A percentile compares a stretch with the other conserved stretches of the same genome.
These are phyloP conservation scores for Agrocybe chaxingu DNA, from an alignment of 768 basidiomycete species.

Conservation along the genomic window DNA sequence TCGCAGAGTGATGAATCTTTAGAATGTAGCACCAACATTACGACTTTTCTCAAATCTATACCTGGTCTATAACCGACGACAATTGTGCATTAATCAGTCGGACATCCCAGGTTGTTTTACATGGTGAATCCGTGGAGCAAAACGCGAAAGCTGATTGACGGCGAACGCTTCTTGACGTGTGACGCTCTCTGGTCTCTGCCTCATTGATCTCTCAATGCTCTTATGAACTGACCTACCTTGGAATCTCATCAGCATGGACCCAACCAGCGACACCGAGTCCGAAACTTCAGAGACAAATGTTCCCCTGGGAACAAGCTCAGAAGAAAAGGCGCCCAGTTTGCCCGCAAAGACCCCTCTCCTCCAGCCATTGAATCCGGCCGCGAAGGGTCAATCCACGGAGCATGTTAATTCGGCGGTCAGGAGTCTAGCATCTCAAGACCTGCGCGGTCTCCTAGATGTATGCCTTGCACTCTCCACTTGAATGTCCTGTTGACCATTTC, in stretches of 20 bases:
- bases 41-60: constrained; percentile 56
- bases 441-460: constrained; percentile 1
- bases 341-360: too few relatives aligned
- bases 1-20: constrained; percentile 51
- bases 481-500: background rate
- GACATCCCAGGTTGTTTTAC: too few relatives aligned
- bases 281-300: constrained; percentile 17
- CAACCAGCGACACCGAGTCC: constrained; percentile 52
- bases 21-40: constrained; percentile 53
- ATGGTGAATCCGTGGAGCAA: too few relatives aligned
- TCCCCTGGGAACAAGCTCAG: background rate
- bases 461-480: background rate
- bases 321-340: too few relatives aligned
- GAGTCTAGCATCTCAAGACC: background rate
- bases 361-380: too few relatives aligned
- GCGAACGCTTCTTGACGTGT: too few relatives aligned
- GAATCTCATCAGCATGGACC: constrained; percentile 9
- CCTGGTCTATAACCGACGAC: constrained; percentile 38
- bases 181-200: too few relatives aligned
- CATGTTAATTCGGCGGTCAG: too few relatives aligned
- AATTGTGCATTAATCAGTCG: background rate
- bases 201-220: background rate
- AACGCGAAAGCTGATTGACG: too few relatives aligned
- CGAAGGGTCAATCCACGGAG: too few relatives aligned
- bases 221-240: background rate